Percentiles rank a stretch among this genome's conserved stretches.
Conservation (phyloP, 768 basidiomycete genomes). For the Russula compacta region DNA sequence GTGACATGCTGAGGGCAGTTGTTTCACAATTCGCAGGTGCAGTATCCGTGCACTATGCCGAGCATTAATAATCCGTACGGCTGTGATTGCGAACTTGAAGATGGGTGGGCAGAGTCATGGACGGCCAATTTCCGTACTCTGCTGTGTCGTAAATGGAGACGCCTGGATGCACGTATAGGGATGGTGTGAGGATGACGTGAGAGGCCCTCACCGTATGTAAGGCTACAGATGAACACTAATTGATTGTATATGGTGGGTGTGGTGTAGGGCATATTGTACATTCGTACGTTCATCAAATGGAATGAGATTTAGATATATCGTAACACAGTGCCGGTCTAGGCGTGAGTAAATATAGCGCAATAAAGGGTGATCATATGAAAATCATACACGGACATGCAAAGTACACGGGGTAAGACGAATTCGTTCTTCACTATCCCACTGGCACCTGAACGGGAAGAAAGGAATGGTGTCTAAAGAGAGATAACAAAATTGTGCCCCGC, state of each 20-base stretch:
- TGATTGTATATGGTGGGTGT: background rate
- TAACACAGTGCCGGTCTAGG: background rate
- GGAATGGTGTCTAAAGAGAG: background rate
- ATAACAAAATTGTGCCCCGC: background rate
- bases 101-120: no score
- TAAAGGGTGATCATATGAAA: constrained; percentile 1
- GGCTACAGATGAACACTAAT: background rate
- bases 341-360: background rate
- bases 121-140: no score
- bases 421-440: background rate
- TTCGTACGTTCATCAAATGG: background rate
- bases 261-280: background rate
- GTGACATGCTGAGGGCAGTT: background rate
- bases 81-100: background rate
- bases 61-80: background rate
- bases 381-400: background rate
- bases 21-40: background rate
- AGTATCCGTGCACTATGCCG: background rate
- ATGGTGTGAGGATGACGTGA: background rate
- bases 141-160: background rate
- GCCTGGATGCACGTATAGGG: background rate
- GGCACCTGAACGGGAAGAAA: background rate
- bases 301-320: background rate
- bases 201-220: background rate
- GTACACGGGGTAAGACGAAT: background rate